phyloP scores from a whole-genome alignment of 495 filamentous ascomycete genomes.

The Chaetomium fimeti region DNA sequence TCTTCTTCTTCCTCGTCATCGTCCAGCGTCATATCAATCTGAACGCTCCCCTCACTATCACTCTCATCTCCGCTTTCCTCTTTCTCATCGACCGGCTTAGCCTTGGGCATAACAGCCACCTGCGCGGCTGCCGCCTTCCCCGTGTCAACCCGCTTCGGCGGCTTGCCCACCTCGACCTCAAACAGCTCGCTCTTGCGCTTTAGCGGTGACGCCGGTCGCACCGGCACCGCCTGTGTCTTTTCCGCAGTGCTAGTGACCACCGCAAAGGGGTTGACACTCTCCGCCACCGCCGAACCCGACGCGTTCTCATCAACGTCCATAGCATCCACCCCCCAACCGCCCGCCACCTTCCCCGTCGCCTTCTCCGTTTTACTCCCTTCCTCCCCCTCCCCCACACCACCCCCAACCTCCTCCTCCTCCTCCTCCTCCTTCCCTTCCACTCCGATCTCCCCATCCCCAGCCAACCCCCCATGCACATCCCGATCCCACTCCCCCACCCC shows the following conservation, averaged over 20 bases:
- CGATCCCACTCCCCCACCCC: slow-evolving; percentile 4
- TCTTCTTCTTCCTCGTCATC: slow-evolving; percentile 32
- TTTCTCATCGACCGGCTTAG: slow-evolving; percentile 13
- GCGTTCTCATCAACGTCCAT: slow-evolving; percentile 18
- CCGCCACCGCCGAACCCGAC: neutral
- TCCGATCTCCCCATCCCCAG: slow-evolving; percentile 42
- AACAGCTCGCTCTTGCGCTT: slow-evolving; percentile 47
- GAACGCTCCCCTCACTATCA: slow-evolving; percentile 33
- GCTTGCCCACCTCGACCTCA: slow-evolving; percentile 15
- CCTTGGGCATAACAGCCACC: slow-evolving; percentile 19
- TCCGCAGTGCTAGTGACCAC: neutral
- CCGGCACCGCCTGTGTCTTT: slow-evolving; percentile 5
- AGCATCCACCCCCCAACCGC: slow-evolving; percentile 14
- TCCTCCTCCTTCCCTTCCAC: slow-evolving; percentile 5
- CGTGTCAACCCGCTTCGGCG: slow-evolving; percentile 19
- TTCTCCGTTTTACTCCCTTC: slow-evolving; percentile 17
- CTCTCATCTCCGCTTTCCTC: slow-evolving; percentile 27
- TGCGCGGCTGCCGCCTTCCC: slow-evolving; percentile 9
- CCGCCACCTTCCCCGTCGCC: slow-evolving; percentile 25
- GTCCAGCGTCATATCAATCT: slow-evolving; percentile 35
- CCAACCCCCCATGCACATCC: slow-evolving; percentile 33
- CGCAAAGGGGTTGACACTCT: slow-evolving; percentile 25
- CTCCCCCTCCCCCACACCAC: slow-evolving; percentile 9
- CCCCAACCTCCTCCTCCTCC: slow-evolving; percentile 10
- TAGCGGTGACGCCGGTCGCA: slow-evolving; percentile 29